Evolutionary conservation across 2,329 filamentous ascomycete species (phyloP).

Genomic region (Ascochyta koolunga): DNA sequence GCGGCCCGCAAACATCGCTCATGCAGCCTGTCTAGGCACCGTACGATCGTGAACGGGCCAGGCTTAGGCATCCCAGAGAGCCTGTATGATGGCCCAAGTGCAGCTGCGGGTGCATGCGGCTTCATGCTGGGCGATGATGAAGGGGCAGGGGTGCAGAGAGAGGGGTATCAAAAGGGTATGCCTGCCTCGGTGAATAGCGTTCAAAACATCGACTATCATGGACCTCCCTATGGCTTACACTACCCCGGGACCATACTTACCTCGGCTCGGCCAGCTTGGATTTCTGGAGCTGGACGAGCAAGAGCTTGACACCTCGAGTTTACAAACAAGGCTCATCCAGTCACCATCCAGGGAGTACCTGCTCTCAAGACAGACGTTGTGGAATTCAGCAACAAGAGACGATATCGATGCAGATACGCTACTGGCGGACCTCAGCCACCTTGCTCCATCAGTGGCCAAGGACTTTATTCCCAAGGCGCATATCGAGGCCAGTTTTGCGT

Average conservation of each 20-base stretch:
- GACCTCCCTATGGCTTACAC: constrained; percentile 27
- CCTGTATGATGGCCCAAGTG: constrained; percentile 11
- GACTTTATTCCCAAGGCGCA: constrained; percentile 36
- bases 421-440: constrained; percentile 31
- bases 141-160: constrained; percentile 19
- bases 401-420: constrained; percentile 31
- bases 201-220: constrained; percentile 12
- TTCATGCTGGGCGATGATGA: constrained; percentile 20
- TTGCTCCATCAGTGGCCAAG: constrained; percentile 41
- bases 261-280: constrained; percentile 33
- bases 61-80: constrained; percentile 12
- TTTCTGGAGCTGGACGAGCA: constrained; percentile 40
- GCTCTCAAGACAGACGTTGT: constrained; percentile 16
- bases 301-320: constrained; percentile 38
- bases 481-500: constrained; percentile 30
- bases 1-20: constrained; percentile 12
- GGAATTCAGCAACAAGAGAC: constrained; percentile 6
- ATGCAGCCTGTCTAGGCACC: constrained; percentile 15
- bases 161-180: constrained; percentile 20
- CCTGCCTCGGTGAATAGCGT: constrained; percentile 10
- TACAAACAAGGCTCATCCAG: constrained; percentile 33
- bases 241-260: constrained; percentile 19
- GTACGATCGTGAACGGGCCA: constrained; percentile 15
- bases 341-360: constrained; percentile 25
- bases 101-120: constrained; percentile 23